Evolutionary conservation across 305 asterid genomes (phyloP), one percentile per base, ranked within the genome.

Genomic region (Solanum hybrid): DNA sequence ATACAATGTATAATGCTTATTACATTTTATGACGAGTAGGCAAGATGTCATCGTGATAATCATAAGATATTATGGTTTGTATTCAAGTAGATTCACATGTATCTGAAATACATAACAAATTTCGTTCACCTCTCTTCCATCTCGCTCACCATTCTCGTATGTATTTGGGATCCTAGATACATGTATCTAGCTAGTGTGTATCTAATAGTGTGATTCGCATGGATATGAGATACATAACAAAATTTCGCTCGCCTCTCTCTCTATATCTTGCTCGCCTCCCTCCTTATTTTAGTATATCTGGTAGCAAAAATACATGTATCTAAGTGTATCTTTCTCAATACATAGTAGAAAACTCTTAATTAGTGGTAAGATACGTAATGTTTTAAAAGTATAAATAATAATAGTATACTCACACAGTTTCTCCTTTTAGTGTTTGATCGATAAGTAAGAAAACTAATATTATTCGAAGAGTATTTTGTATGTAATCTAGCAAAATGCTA

Each of bases 51-150:
- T 73, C 36, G 20, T 27, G 33, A 27, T 0, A 27, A 70, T 24
- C 31, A 68, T 68, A n/a, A 68, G 29, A 68, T 68, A n/a, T 9
- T n/a, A 68, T 68, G 14, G 3, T n/a, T 57, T 2, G 4, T 51
- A 57, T 57, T 0, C n/a, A 15, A 51, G n/a, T 51, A 1, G 9
- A 51, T 51, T 51, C 9, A 51, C 9, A 51, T 51, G 68, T 57
- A 57, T 57, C 7, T 57, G 4, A 6, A 17, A 57, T 57, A 17
- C 4, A 57, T 57, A 1, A 17, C 4, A 57, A 17, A 57, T 57
- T 0, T 57, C 4, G 4, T 57, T 57, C n/a, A 1, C 0, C 8
- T 45, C 4, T 15, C 0, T 51, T 51, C 0, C 22, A 51, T 15
- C 4, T 1, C 4, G 10, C 24, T 57, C 0, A 0, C n/a, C 24